Conservation (phyloP, 1,284 basidiomycete species). For the Thelephora terrestris region DNA sequence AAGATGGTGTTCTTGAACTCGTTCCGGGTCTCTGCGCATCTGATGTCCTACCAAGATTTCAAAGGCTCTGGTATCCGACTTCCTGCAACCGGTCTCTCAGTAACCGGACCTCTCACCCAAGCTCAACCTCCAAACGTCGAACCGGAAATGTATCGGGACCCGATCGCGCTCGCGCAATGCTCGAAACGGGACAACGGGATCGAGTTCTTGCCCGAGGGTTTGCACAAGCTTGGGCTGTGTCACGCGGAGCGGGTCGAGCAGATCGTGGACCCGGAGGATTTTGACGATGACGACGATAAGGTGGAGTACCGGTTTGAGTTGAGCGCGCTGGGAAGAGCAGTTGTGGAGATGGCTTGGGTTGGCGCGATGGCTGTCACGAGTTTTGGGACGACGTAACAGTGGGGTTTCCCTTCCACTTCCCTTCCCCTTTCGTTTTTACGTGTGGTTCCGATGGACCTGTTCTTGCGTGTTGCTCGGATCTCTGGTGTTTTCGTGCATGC, state of each 20-base stretch:
- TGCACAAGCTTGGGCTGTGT: constrained; percentile 57
- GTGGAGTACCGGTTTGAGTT: constrained; percentile 32
- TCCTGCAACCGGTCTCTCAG: constrained; percentile 56
- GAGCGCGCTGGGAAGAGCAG: constrained; percentile 65
- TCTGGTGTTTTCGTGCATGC: too few species aligned
- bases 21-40: constrained; percentile 58
- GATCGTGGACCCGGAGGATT: constrained; percentile 24
- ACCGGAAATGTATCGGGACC: constrained; percentile 23
- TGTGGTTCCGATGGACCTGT: too few species aligned
- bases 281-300: constrained; percentile 25
- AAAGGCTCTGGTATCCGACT: constrained; percentile 61
- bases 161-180: constrained; percentile 50
- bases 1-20: constrained; percentile 39
- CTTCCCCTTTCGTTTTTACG: too few species aligned
- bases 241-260: constrained; percentile 17
- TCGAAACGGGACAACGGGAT: constrained; percentile 51
- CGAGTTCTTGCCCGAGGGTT: constrained; percentile 59
- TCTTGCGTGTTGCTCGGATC: too few species aligned
- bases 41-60: constrained; percentile 58
- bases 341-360: constrained; percentile 74
- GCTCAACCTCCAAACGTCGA: constrained; percentile 34
- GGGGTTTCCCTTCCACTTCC: not conserved
- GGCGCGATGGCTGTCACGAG: constrained; percentile 69
- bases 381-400: constrained; percentile 26
- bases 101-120: constrained; percentile 50